phyloP scores from a whole-genome alignment of 768 basidiomycete genomes.

The Phlebiopsis flavidoalba region DNA sequence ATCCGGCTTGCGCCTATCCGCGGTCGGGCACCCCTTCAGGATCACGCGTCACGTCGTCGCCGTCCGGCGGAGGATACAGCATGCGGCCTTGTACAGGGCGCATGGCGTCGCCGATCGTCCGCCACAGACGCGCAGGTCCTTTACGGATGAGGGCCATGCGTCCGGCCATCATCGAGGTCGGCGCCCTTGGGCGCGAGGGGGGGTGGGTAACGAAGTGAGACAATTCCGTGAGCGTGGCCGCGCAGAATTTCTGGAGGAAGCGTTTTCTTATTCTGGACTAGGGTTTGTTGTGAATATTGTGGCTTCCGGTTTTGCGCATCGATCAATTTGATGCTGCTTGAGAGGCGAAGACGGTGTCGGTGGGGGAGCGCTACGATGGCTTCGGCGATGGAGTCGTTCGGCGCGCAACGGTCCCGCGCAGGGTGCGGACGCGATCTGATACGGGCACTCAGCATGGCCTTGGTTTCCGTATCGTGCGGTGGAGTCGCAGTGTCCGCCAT shows the following conservation, averaged over 20 bases:
- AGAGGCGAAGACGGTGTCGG: slow-evolving; percentile 27
- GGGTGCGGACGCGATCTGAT: background rate
- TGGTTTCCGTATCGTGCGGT: background rate
- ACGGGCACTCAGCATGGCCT: background rate
- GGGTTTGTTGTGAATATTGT: slow-evolving; percentile 57
- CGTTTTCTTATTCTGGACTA: slow-evolving; percentile 64
- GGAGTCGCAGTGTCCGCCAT: background rate
- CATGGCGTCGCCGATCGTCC: slow-evolving; percentile 39
- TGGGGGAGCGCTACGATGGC: background rate
- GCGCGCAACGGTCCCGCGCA: background rate
- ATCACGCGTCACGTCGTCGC: slow-evolving; percentile 11
- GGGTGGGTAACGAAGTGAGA: slow-evolving; percentile 61
- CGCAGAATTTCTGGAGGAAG: slow-evolving; percentile 43
- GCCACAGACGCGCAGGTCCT: slow-evolving; percentile 41
- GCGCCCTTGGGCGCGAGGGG: slow-evolving; percentile 45
- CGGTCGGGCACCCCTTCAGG: slow-evolving; percentile 1
- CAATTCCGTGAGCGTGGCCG: slow-evolving; percentile 50
- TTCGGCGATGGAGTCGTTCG: background rate
- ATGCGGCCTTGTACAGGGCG: slow-evolving; percentile 45
- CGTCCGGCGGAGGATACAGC: slow-evolving; percentile 31
- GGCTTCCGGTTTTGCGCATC: slow-evolving; percentile 63
- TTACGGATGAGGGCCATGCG: slow-evolving; percentile 32
- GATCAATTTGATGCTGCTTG: slow-evolving; percentile 61
- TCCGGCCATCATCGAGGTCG: slow-evolving; percentile 36
- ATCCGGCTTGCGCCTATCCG: slow-evolving; percentile 32